phyloP scores from a whole-genome alignment of 345 rosid species.

The Populus davidiana region DNA sequence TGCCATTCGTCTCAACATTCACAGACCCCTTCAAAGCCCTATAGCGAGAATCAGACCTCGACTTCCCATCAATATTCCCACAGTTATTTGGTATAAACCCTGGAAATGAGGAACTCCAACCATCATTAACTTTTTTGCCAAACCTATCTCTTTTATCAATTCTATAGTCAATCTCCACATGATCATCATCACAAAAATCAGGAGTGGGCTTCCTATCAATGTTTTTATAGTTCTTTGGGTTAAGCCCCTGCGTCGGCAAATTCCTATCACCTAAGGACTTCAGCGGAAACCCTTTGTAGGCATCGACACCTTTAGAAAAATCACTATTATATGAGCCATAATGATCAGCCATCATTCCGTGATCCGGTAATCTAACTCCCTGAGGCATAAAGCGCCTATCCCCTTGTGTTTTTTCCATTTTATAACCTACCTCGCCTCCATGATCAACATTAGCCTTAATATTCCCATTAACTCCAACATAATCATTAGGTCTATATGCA shows the following conservation, averaged over 20 bases:
- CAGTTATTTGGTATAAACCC: constrained; percentile 36
- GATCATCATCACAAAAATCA: constrained; percentile 14
- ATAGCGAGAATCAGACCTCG: constrained; percentile 17
- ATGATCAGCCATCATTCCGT: constrained; percentile 20
- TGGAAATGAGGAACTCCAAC: constrained; percentile 6
- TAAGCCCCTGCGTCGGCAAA: constrained; percentile 13
- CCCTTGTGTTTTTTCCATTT: constrained; percentile 5
- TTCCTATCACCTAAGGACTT: constrained; percentile 42
- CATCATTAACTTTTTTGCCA: constrained; percentile 2
- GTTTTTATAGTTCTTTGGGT: background rate
- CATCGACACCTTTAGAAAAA: constrained; percentile 15
- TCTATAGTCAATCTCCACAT: background rate
- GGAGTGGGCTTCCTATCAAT: background rate
- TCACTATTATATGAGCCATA: background rate
- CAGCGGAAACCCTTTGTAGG: constrained; percentile 40
- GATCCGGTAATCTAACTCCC: constrained; percentile 25
- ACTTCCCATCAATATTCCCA: constrained; percentile 29
- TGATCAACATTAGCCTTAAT: constrained; percentile 1
- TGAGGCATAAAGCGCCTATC: constrained; percentile 17
- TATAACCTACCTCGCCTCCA: background rate
- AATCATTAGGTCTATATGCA: constrained; percentile 10
- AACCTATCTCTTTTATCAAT: background rate
- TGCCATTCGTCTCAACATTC: constrained; percentile 23
- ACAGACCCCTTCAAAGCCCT: constrained; percentile 31
- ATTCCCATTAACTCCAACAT: constrained; percentile 1